Evolutionary conservation across 163 green algal species (phyloP), one percentile per base, ranked within the genome.

Genomic region (Trebouxia gelatinosa): DNA sequence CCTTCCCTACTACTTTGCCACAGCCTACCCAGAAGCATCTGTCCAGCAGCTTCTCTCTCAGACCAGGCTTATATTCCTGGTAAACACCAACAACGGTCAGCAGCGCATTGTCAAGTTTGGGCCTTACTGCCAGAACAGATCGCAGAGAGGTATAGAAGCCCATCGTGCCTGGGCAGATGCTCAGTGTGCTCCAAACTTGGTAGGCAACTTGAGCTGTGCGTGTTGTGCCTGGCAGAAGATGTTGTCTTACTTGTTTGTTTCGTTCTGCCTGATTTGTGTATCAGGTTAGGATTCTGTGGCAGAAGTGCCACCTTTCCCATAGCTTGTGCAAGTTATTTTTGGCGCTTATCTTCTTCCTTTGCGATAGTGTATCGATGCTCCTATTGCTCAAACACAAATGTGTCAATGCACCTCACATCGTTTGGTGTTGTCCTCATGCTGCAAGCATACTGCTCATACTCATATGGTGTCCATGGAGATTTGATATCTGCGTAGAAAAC

Each of bases 21-120:
- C 62, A 71, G 62, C 62, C 62, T 71, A 50, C 62, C 62, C 62
- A 71, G 62, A 51, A 71, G 34, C 62, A 71, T 71, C 62, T 71
- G 62, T 71, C 34, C 62, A 71, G 62, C 62, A 71, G 62, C 62
- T 71, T 48, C 62, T 71, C 62, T 51, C 34, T 71, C 62, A 71
- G 35, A 71, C 62, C 34, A 70, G 34, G 62, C 62, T 71, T 51
- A 51, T 71, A 51, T 71, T 71, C 62, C 62, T 71, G 62, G 62
- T 71, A 32, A 51, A 34, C 35, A 71, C 62, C 62, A 51, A 34
- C 48, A 71, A 71, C 50, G 34, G 62, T 71, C 62, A 71, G 62
- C 62, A 71, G 62, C 34, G 62, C 62, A 19, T 71, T 71, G 62
- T 71, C 62, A 71, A 71, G 26, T 71, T 71, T 71, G 62, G 48